Conservation (phyloP, 2,329 filamentous ascomycete species). For the Ophiostoma sp. region DNA sequence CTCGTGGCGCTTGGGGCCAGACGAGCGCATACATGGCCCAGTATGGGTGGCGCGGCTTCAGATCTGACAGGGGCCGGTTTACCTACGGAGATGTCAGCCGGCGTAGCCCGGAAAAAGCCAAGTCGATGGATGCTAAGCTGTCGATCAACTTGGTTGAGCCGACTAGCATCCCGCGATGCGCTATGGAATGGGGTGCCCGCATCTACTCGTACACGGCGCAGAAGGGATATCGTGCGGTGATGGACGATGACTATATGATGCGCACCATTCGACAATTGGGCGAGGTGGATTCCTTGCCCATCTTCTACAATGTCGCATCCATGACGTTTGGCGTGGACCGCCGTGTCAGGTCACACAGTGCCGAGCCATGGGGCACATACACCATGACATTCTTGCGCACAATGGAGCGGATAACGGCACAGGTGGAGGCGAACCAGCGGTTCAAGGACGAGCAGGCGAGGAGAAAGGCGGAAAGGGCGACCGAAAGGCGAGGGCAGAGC, state of each 20-base stretch:
- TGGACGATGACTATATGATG: not conserved
- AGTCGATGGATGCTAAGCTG: not conserved
- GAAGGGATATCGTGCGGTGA: not conserved
- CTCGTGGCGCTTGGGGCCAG: constrained; percentile 6
- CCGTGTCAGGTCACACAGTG: not conserved
- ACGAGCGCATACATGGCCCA: not conserved
- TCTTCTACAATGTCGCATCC: constrained; percentile 10
- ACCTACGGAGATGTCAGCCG: not conserved
- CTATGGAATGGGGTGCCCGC: constrained; percentile 16
- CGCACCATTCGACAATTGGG: not conserved
- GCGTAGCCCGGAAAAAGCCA: not conserved
- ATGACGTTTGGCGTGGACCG: constrained; percentile 18
- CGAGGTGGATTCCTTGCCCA: not conserved
- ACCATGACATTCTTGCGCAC: constrained; percentile 13
- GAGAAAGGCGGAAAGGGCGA: not conserved
- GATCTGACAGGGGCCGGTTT: not conserved
- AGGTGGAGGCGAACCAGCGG: not conserved
- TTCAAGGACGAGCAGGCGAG: not conserved
- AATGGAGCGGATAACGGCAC: not conserved
- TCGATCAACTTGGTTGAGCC: constrained; percentile 17
- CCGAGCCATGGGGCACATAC: not conserved
- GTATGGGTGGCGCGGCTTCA: not conserved
- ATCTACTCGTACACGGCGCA: constrained; percentile 18
- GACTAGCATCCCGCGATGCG: not conserved
- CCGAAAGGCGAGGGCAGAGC: not conserved